Evolutionary conservation across 2,329 filamentous ascomycete species (phyloP).

Genomic region (Neospermospora avenae): DNA sequence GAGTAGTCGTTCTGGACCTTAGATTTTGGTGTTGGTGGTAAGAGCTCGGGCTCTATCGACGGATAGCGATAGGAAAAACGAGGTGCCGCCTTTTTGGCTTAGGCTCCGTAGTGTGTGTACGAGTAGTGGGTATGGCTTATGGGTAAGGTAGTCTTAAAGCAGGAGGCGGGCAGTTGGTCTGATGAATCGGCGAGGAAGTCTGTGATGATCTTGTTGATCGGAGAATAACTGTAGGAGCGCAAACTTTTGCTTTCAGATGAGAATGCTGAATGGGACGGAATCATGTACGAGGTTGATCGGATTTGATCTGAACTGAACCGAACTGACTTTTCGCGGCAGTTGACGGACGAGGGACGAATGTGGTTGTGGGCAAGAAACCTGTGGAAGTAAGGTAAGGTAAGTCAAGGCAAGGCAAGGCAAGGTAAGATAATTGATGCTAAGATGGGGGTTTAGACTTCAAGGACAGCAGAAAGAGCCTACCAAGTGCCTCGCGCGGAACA

Average conservation of each 20-base stretch:
- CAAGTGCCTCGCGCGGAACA: background rate
- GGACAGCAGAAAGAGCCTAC: background rate
- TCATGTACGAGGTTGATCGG: no score
- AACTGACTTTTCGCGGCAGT: background rate
- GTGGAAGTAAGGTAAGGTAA: background rate
- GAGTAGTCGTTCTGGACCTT: slow-evolving; percentile 22
- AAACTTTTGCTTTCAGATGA: background rate
- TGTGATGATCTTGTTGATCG: background rate
- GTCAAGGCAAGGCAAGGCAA: no score
- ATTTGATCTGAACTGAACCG: background rate
- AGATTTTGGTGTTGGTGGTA: slow-evolving; percentile 8
- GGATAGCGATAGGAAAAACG: slow-evolving; percentile 14
- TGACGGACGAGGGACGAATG: background rate
- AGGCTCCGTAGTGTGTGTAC: no score
- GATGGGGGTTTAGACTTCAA: background rate
- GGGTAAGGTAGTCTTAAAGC: background rate
- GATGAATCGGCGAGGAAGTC: background rate
- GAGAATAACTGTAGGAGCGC: background rate
- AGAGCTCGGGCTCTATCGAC: slow-evolving; percentile 24
- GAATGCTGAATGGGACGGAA: background rate
- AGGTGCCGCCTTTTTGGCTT: slow-evolving; percentile 12
- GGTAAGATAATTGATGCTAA: background rate
- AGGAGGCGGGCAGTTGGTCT: background rate
- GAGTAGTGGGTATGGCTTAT: no score
- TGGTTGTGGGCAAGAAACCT: background rate